These are phyloP conservation scores for Annona squamosa DNA, from an alignment of 164 flowering plant species.

Conservation along the genomic window DNA sequence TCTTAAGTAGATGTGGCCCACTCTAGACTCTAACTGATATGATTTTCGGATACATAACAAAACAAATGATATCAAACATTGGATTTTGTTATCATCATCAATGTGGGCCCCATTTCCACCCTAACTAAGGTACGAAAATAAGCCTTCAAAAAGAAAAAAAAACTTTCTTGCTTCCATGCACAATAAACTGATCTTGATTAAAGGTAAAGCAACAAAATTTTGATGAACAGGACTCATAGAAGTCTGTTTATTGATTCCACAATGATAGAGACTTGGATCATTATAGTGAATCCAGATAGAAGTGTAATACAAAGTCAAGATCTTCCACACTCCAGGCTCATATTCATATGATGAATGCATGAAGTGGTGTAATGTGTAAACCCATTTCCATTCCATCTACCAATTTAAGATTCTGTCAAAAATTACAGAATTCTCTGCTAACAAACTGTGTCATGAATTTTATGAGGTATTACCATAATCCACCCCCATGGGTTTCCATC, in stretches of 20 bases:
- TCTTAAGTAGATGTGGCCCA: no score
- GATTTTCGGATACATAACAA: no score
- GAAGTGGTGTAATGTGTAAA: background rate
- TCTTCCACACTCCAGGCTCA: background rate
- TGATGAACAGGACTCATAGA: conserved; percentile 46
- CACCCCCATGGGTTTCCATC: background rate
- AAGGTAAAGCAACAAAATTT: conserved; percentile 52
- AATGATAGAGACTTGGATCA: conserved; percentile 19
- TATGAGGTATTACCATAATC: no score
- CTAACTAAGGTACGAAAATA: no score
- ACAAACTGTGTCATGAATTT: background rate
- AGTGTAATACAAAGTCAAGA: background rate
- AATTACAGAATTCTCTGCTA: background rate
- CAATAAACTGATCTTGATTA: conserved; percentile 60
- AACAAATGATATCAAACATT: no score
- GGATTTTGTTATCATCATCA: no score
- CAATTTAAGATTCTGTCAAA: no score
- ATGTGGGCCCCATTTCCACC: no score
- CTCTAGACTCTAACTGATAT: no score
- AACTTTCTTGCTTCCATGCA: conserved; percentile 77
- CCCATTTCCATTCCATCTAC: background rate
- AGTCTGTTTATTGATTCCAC: conserved; percentile 86
- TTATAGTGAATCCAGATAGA: background rate
- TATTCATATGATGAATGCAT: background rate
- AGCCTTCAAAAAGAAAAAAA: conserved; percentile 4